Evolutionary conservation across 139 green algal genomes (phyloP).

Genomic region (Trebouxia sp.): DNA sequence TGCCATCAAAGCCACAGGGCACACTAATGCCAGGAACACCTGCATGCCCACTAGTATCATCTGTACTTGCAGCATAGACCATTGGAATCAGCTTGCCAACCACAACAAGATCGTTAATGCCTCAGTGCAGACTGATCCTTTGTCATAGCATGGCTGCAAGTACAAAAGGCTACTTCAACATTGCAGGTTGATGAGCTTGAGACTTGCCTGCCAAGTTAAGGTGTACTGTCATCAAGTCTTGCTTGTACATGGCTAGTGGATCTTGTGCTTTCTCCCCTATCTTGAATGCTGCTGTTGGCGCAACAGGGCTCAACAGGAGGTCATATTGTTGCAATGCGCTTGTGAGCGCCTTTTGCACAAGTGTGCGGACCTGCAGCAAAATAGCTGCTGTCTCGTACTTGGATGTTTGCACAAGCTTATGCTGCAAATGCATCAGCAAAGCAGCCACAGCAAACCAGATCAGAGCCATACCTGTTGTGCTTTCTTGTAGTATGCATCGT

Average conservation of each 20-base stretch:
- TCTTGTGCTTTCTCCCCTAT: slow-evolving; percentile 84
- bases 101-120: neutral
- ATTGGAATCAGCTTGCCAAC: neutral
- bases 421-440: neutral
- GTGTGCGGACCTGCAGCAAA: slow-evolving; percentile 77
- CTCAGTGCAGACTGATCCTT: neutral
- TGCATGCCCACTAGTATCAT: slow-evolving; percentile 5
- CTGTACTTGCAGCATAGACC: neutral
- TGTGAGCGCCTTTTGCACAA: slow-evolving; percentile 76
- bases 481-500: slow-evolving; percentile 96
- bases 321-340: slow-evolving; percentile 49
- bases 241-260: slow-evolving; percentile 90
- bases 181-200: neutral
- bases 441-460: too few species aligned
- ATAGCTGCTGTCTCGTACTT: too few species aligned
- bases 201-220: slow-evolving; percentile 80
- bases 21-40: slow-evolving; percentile 86
- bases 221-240: slow-evolving; percentile 97
- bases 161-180: neutral
- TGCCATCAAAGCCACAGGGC: slow-evolving; percentile 62
- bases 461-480: slow-evolving; percentile 89
- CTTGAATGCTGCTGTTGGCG: slow-evolving; percentile 84
- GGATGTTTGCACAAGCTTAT: too few species aligned
- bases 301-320: slow-evolving; percentile 61
- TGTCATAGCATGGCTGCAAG: neutral